Conservation (phyloP, 805 yeast genomes). For the Cephaloascus albidus region DNA sequence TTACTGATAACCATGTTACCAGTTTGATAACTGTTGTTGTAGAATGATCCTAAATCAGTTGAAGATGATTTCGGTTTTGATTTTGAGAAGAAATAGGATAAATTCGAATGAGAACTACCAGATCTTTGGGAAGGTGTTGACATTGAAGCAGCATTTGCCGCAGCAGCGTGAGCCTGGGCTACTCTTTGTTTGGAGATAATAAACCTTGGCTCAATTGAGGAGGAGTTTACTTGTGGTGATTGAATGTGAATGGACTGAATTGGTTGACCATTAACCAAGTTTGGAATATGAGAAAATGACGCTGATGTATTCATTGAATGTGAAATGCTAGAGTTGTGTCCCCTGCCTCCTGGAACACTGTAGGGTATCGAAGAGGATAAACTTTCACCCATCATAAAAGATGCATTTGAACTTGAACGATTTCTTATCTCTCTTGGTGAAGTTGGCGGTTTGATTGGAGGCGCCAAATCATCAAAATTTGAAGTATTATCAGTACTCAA, state of each 20-base stretch:
- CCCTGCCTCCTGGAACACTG: slow-evolving; percentile 59
- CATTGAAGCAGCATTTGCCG: no score
- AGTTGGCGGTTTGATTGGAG: slow-evolving; percentile 11
- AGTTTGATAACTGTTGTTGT: slow-evolving; percentile 25
- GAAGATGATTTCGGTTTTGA: slow-evolving; percentile 28
- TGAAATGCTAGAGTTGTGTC: slow-evolving; percentile 15
- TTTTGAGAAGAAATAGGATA: slow-evolving; percentile 40
- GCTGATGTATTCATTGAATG: slow-evolving; percentile 27
- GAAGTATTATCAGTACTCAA: no score
- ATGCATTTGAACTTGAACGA: slow-evolving; percentile 28
- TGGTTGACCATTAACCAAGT: slow-evolving; percentile 46
- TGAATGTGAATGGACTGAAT: slow-evolving; percentile 57
- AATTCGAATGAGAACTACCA: slow-evolving; percentile 34
- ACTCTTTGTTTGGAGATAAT: slow-evolving; percentile 74
- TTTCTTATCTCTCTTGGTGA: slow-evolving; percentile 31
- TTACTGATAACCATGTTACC: slow-evolving; percentile 9
- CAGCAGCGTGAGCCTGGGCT: slow-evolving; percentile 39
- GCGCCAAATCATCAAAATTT: no score
- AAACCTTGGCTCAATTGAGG: slow-evolving; percentile 76
- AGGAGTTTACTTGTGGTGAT: slow-evolving; percentile 54
- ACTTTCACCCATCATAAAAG: slow-evolving; percentile 22
- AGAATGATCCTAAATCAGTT: slow-evolving; percentile 29
- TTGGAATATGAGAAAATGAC: slow-evolving; percentile 28
- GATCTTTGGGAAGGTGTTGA: slow-evolving; percentile 19
- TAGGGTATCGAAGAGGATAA: slow-evolving; percentile 60